Base-by-base conservation (phyloP, 2,329 filamentous ascomycete genomes). In the Ophiostoma sp. region DNA sequence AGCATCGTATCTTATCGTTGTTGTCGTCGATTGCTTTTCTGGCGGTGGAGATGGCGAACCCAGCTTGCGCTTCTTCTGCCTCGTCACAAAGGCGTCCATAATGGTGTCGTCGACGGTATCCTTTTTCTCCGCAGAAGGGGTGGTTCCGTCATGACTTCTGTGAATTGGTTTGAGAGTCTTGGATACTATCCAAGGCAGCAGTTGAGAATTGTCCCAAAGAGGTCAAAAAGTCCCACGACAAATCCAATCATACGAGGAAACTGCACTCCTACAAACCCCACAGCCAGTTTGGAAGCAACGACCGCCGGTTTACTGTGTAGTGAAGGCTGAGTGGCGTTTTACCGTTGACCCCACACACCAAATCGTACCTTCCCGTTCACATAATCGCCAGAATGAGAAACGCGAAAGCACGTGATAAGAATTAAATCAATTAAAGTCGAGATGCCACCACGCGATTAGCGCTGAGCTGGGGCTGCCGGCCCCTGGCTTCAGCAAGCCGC, bases 41-140 rank as follows among this genome's bases (percentile, higher is more conserved):
- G 50, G 5, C 48, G 73, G 22, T 0, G 50, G 63, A 6, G 50
- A 59, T 7, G 72, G 45, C 63, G 77, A 74, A 78, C 71, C 78
- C 19, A 68, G 78, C 77, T 82, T 90, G 72, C 88, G 86, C 80
- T 89, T 90, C 72, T 82, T 83, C 22, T 61, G 55, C 57, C 84
- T 82, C 11, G 84, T 85, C 72, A 91, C 80, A 78, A 90, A 91
- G 36, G 85, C 81, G 76, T 90, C 86, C 89, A 91, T 91, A 3
- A 9, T 36, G 11, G 61, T n/a, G 33, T 8, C 61, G 36, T 39
- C 28, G n/a, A n/a, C 59, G 15, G 42, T 48, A 19, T 48, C 11
- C 22, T 33, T 48, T 3, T 19, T 3, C 22, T 33, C 6, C 31
- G 31, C 5, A 39, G 5, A 7, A 39, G 17, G 39, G 11, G 31